Evolutionary conservation across 2,329 filamentous ascomycete genomes (phyloP).

Genomic region (Pleoardoris graminearum): DNA sequence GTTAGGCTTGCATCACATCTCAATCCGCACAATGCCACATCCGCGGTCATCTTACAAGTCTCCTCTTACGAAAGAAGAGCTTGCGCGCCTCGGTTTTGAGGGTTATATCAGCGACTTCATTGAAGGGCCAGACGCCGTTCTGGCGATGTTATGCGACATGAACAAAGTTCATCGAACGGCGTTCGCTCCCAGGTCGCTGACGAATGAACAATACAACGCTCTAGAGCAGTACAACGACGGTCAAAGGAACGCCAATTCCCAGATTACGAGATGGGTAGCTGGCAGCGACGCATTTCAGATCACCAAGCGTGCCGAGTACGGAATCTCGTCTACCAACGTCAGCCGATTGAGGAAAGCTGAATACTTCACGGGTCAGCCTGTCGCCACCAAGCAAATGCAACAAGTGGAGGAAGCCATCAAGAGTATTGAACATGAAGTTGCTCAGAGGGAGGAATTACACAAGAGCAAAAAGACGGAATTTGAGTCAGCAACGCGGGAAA

Average conservation of each 20-base stretch:
- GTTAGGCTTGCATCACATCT: constrained; percentile 70
- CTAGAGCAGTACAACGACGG: constrained; percentile 55
- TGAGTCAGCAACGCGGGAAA: constrained; percentile 36
- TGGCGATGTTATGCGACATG: constrained; percentile 85
- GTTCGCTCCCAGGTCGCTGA: constrained; percentile 65
- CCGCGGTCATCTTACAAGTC: constrained; percentile 60
- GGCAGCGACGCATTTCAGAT: constrained; percentile 61
- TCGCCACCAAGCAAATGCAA: constrained; percentile 67
- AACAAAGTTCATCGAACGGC: constrained; percentile 70
- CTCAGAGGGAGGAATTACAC: constrained; percentile 47
- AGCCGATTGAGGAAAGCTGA: constrained; percentile 62
- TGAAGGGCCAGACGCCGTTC: constrained; percentile 76
- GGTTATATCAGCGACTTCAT: constrained; percentile 79
- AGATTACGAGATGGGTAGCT: constrained; percentile 70
- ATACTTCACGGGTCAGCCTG: constrained; percentile 77
- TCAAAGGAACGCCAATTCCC: constrained; percentile 27
- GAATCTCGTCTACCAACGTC: constrained; percentile 71
- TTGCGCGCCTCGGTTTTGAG: constrained; percentile 68
- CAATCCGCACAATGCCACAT: constrained; percentile 66
- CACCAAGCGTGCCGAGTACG: constrained; percentile 77
- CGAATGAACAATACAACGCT: constrained; percentile 67
- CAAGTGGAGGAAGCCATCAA: constrained; percentile 60
- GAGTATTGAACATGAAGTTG: constrained; percentile 46
- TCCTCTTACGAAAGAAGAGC: constrained; percentile 59
- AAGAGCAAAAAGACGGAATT: constrained; percentile 27